Conservation (phyloP, 2,329 filamentous ascomycete species). For the Anthostomella pinea region DNA sequence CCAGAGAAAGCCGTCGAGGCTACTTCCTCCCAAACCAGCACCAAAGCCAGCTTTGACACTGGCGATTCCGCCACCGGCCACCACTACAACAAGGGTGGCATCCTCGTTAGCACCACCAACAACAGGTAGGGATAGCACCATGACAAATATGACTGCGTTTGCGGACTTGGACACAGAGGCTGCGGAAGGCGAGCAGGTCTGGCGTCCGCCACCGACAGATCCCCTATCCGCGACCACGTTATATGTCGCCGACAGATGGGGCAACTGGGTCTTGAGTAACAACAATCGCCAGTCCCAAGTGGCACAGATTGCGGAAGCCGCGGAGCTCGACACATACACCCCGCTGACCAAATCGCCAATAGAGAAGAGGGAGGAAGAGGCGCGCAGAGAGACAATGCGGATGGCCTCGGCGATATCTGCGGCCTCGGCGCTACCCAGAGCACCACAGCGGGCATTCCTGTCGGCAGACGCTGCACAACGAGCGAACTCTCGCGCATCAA, state of each 20-base stretch:
- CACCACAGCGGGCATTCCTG: slow-evolving; percentile 32
- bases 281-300: slow-evolving; percentile 27
- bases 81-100: slow-evolving; percentile 30
- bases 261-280: slow-evolving; percentile 52
- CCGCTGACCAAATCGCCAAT: slow-evolving; percentile 31
- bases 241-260: slow-evolving; percentile 51
- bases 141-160: slow-evolving; percentile 31
- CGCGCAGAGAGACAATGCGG: slow-evolving; percentile 10
- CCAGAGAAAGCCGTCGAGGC: slow-evolving; percentile 38
- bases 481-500: slow-evolving; percentile 32
- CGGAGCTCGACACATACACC: slow-evolving; percentile 30
- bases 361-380: slow-evolving; percentile 27
- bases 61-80: slow-evolving; percentile 30
- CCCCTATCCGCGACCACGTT: slow-evolving; percentile 44
- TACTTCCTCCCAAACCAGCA: slow-evolving; percentile 45
- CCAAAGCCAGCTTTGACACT: slow-evolving; percentile 43
- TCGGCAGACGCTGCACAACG: slow-evolving; percentile 14
- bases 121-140: slow-evolving; percentile 49
- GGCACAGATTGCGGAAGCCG: slow-evolving; percentile 16
- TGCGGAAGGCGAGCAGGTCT: slow-evolving; percentile 42
- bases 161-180: slow-evolving; percentile 32
- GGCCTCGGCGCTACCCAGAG: slow-evolving; percentile 21
- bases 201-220: slow-evolving; percentile 47
- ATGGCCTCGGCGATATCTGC: slow-evolving; percentile 24
- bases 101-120: slow-evolving; percentile 39